Evolutionary conservation across 352 stramenopile genomes (phyloP).

Genomic region (Detonula confervacea): DNA sequence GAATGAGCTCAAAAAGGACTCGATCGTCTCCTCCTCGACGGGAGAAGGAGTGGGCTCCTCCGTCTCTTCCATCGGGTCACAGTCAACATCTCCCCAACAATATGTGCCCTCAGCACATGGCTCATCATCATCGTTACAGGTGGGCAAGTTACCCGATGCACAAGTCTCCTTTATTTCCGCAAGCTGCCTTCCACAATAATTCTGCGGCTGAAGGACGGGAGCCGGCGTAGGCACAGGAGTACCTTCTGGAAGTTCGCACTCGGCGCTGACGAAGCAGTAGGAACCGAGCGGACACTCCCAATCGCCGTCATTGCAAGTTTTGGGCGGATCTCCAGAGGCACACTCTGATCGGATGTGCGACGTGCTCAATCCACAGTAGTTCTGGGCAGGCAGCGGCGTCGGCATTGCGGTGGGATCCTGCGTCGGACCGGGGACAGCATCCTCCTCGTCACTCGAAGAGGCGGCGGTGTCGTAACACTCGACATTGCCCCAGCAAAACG

Average conservation of each 20-base stretch:
- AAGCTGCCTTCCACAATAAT: not conserved
- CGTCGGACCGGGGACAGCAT: no score
- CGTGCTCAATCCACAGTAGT: no score
- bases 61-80: not conserved
- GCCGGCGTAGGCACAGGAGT: not conserved
- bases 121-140: not conserved
- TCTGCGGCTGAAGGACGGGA: not conserved
- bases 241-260: not conserved
- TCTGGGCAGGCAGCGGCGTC: no score
- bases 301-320: no score
- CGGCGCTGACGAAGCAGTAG: not conserved
- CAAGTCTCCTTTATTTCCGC: not conserved
- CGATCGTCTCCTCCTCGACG: not conserved
- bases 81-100: not conserved
- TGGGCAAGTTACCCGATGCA: not conserved
- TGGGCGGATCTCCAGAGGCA: no score
- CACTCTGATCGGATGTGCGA: no score
- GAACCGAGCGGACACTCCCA: no score
- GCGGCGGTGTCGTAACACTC: not conserved
- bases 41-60: not conserved
- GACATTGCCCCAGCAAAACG: constrained; percentile 9
- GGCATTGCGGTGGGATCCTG: no score
- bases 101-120: not conserved
- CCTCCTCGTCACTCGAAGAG: no score
- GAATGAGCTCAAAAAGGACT: not conserved